phyloP scores from a whole-genome alignment of 1,284 basidiomycete species.

The Xerocomus amazonicus region DNA sequence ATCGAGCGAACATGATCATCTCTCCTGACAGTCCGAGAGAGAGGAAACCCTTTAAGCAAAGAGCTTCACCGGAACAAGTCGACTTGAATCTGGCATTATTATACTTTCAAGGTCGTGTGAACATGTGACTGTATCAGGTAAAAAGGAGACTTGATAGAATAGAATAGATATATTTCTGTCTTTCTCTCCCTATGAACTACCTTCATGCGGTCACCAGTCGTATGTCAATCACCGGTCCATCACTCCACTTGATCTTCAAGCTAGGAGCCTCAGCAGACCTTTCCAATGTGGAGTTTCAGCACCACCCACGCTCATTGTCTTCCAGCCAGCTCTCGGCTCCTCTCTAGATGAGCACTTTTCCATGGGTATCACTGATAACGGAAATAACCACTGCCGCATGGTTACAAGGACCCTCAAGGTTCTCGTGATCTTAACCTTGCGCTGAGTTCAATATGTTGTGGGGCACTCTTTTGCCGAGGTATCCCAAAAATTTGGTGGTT shows the following conservation, averaged over 20 bases:
- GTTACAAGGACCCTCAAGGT: background rate
- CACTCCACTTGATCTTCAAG: background rate
- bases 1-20: slow-evolving; percentile 16
- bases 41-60: slow-evolving; percentile 17
- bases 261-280: background rate
- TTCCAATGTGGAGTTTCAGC: background rate
- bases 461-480: background rate
- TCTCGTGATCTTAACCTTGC: background rate
- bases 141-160: too few relatives aligned
- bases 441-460: background rate
- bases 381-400: slow-evolving; percentile 22
- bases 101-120: slow-evolving; percentile 22
- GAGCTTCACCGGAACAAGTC: slow-evolving; percentile 11
- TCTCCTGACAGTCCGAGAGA: slow-evolving; percentile 10
- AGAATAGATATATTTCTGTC: background rate
- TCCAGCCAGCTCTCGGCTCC: background rate
- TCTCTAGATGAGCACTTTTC: background rate
- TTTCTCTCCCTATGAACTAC: too few relatives aligned
- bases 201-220: too few relatives aligned
- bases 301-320: background rate
- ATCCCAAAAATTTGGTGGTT: background rate
- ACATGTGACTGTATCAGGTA: slow-evolving; percentile 11
- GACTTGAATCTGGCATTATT: slow-evolving; percentile 5
- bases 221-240: background rate
- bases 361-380: slow-evolving; percentile 22